phyloP scores from a whole-genome alignment of 1,284 basidiomycete genomes.

The Acaromyces ingoldii region DNA sequence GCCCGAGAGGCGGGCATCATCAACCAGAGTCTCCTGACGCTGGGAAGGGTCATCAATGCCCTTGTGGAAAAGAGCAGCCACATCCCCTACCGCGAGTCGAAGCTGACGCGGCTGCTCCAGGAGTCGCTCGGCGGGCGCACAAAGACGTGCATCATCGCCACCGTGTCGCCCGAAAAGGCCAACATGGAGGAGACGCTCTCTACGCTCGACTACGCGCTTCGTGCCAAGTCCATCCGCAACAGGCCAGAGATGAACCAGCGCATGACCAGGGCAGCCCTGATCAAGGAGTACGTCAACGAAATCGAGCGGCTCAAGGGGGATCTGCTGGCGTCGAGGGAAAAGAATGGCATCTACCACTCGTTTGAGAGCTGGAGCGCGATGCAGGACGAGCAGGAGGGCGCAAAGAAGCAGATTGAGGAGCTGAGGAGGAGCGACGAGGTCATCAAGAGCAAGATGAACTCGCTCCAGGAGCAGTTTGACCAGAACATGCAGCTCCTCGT shows the following conservation, averaged over 20 bases:
- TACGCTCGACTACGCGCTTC: slow-evolving; percentile 92
- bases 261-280: slow-evolving; percentile 82
- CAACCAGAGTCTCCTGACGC: slow-evolving; percentile 91
- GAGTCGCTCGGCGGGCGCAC: slow-evolving; percentile 97
- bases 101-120: slow-evolving; percentile 93
- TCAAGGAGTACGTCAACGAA: slow-evolving; percentile 93
- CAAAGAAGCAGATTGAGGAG: slow-evolving; percentile 30
- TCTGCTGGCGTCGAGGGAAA: slow-evolving; percentile 57
- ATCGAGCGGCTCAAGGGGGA: slow-evolving; percentile 91
- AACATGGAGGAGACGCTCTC: slow-evolving; percentile 97
- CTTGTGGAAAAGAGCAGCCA: slow-evolving; percentile 83
- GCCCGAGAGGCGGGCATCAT: slow-evolving; percentile 98
- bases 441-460: slow-evolving; percentile 39
- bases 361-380: slow-evolving; percentile 38
- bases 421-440: slow-evolving; percentile 37
- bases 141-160: slow-evolving; percentile 97
- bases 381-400: slow-evolving; percentile 34
- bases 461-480: slow-evolving; percentile 48
- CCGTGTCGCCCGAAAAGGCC: slow-evolving; percentile 53
- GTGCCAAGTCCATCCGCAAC: slow-evolving; percentile 93
- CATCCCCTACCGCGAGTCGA: slow-evolving; percentile 79
- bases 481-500: slow-evolving; percentile 46
- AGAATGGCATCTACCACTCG: slow-evolving; percentile 45
- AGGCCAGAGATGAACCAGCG: slow-evolving; percentile 92
- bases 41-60: slow-evolving; percentile 94